Percentiles rank a stretch among this genome's conserved stretches.
These are phyloP conservation scores for Amphirosellinia nigrospora DNA, from an alignment of 495 filamentous ascomycete genomes.

Conservation along the genomic window DNA sequence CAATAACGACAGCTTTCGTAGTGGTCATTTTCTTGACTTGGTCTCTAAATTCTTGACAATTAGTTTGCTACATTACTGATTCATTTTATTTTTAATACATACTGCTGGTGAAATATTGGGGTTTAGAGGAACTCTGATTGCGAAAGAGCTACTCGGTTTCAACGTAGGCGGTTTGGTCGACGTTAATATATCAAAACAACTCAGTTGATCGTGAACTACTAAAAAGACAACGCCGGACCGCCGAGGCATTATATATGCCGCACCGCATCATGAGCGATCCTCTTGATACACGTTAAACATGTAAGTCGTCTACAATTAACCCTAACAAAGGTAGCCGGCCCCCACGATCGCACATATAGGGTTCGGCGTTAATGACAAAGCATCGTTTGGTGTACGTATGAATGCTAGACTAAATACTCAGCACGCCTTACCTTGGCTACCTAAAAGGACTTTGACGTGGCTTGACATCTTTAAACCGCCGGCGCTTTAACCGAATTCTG, in stretches of 20 bases:
- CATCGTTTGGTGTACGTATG: not conserved
- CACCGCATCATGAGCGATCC: not conserved
- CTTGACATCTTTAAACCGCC: not conserved
- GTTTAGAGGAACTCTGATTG: not conserved
- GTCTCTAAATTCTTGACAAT: not conserved
- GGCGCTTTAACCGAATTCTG: not conserved
- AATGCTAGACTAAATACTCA: not conserved
- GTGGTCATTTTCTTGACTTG: constrained; percentile 22
- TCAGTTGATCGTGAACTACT: not conserved
- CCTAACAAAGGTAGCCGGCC: not conserved
- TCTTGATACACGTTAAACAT: not conserved
- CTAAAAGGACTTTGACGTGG: not conserved
- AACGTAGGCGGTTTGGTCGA: not conserved
- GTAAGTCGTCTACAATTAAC: not conserved
- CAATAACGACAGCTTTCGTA: constrained; percentile 37
- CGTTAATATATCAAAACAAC: not conserved
- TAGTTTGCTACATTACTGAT: not conserved
- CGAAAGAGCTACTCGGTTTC: not conserved
- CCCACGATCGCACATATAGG: not conserved
- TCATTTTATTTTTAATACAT: not conserved
- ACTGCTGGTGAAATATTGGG: not conserved
- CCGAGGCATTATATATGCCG: not conserved
- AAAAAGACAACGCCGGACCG: not conserved
- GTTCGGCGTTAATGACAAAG: constrained; percentile 22
- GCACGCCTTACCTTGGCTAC: not conserved